Evolutionary conservation across 768 basidiomycete species (phyloP).

Genomic region (Panellus pusillus): DNA sequence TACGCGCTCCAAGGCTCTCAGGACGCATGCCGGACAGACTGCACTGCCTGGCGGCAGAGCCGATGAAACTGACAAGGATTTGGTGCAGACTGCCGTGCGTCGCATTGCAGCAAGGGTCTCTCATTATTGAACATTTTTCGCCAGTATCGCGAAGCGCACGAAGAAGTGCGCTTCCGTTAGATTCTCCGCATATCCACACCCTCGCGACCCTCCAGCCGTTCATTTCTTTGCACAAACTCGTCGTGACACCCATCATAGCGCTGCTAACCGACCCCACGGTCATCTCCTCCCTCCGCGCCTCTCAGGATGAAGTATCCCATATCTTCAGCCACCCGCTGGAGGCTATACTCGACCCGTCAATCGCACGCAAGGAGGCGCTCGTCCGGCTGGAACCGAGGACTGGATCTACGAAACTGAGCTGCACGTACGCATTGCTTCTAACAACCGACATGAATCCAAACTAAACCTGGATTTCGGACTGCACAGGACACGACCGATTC

Average conservation of each 20-base stretch:
- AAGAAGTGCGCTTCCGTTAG: slow-evolving; percentile 77
- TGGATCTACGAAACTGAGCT: slow-evolving; percentile 79
- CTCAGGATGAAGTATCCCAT: slow-evolving; percentile 66
- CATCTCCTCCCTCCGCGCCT: slow-evolving; percentile 52
- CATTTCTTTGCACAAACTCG: slow-evolving; percentile 61
- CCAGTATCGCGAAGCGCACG: slow-evolving; percentile 82
- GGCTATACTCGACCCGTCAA: slow-evolving; percentile 63
- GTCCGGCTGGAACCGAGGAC: slow-evolving; percentile 60
- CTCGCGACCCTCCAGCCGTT: slow-evolving; percentile 66
- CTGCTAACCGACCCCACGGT: slow-evolving; percentile 57
- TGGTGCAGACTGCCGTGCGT: slow-evolving; percentile 75
- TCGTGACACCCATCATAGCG: slow-evolving; percentile 81
- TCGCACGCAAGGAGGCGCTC: slow-evolving; percentile 49
- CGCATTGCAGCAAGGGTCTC: not conserved
- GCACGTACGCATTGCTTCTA: slow-evolving; percentile 51
- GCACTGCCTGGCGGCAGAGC: slow-evolving; percentile 82
- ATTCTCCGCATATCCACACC: slow-evolving; percentile 55
- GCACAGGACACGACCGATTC: slow-evolving; percentile 59
- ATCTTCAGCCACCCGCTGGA: slow-evolving; percentile 83
- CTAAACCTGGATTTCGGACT: not conserved
- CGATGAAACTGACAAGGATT: slow-evolving; percentile 62
- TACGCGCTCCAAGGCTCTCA: slow-evolving; percentile 74
- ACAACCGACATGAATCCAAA: not conserved
- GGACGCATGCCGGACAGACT: slow-evolving; percentile 79
- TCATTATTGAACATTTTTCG: slow-evolving; percentile 1